These are phyloP conservation scores for Atkinsonella texensis DNA, from an alignment of 2,329 filamentous ascomycete genomes.

Conservation along the genomic window DNA sequence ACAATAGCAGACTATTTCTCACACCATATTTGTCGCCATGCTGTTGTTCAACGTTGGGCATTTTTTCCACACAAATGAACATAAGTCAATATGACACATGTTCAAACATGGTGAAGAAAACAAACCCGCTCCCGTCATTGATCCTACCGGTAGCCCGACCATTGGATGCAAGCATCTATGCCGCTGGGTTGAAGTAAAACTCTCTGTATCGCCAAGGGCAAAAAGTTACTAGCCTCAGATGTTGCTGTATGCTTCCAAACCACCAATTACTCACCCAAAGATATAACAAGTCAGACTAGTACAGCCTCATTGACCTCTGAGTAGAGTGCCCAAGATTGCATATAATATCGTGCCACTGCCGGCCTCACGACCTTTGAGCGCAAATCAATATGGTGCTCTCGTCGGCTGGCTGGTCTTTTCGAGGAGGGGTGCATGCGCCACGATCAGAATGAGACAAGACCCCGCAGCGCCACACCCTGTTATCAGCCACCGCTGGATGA, in stretches of 20 bases:
- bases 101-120: not conserved
- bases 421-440: not conserved
- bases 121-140: conserved; percentile 12
- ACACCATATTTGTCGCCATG: too few species aligned
- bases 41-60: too few species aligned
- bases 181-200: conserved; percentile 26
- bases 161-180: conserved; percentile 41
- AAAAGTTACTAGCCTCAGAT: conserved; percentile 27
- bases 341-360: conserved; percentile 21
- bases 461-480: not conserved
- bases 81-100: not conserved
- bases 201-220: conserved; percentile 26
- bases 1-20: too few species aligned
- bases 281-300: not conserved
- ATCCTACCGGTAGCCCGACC: conserved; percentile 34
- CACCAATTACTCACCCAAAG: too few species aligned
- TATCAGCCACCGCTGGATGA: conserved; percentile 3
- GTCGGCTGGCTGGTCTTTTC: conserved; percentile 35
- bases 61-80: not conserved
- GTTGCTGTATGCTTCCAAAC: conserved; percentile 13
- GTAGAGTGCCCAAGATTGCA: conserved; percentile 23
- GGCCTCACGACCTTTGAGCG: conserved; percentile 19
- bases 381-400: conserved; percentile 40
- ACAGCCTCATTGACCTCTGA: too few species aligned
- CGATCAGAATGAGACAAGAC: not conserved